Evolutionary conservation across 805 yeast genomes (phyloP).

Genomic region (Sugiyamaella smithiae): DNA sequence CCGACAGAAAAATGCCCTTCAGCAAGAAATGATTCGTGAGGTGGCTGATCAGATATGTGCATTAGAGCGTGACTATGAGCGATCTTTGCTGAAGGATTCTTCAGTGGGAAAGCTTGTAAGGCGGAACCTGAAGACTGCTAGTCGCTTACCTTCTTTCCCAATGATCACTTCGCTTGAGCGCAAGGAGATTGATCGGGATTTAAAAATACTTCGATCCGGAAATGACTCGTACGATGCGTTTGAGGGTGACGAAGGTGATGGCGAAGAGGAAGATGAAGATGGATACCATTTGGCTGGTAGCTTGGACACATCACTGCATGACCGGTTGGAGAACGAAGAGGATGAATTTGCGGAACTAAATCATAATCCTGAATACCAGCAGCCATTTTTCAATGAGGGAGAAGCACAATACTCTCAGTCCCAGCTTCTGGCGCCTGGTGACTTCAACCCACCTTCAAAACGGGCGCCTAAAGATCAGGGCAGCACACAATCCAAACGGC

Average conservation of each 20-base stretch:
- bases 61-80: conserved; percentile 27
- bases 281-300: background rate
- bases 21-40: conserved; percentile 24
- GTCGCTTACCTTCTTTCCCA: conserved; percentile 21
- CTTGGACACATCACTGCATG: no score
- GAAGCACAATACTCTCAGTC: background rate
- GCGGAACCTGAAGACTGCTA: conserved; percentile 29
- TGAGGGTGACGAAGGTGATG: conserved; percentile 11
- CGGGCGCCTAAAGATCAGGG: conserved; percentile 1
- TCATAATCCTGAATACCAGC: background rate
- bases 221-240: conserved; percentile 20
- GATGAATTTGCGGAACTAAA: background rate
- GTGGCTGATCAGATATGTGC: conserved; percentile 24
- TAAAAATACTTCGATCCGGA: conserved; percentile 16
- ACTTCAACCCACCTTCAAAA: background rate
- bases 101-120: conserved; percentile 26
- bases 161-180: conserved; percentile 22
- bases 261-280: conserved; percentile 12
- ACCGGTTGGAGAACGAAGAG: background rate
- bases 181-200: conserved; percentile 21
- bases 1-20: conserved; percentile 27
- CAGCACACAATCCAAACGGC: background rate
- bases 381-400: background rate
- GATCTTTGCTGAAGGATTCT: conserved; percentile 16
- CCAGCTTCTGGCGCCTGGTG: background rate